These are phyloP conservation scores for Usnea hakonensis DNA, from an alignment of 495 filamentous ascomycete genomes.

Conservation along the genomic window DNA sequence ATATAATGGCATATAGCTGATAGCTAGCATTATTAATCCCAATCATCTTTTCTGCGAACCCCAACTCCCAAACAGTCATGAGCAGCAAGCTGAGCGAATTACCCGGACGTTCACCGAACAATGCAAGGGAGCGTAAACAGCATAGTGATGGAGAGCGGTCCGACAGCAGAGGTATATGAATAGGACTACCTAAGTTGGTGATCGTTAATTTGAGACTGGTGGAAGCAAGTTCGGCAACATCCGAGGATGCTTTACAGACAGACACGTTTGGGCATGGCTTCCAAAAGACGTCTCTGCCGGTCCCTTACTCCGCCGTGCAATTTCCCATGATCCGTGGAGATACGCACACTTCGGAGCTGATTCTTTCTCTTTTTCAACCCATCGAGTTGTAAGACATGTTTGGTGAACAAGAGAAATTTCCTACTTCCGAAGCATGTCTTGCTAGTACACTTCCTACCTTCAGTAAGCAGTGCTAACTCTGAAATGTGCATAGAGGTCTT, in stretches of 20 bases:
- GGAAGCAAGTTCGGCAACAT: neutral
- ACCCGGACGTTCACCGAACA: neutral
- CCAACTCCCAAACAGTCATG: neutral
- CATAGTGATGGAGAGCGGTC: neutral
- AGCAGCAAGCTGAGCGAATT: constrained; percentile 3
- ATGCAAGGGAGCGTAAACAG: neutral
- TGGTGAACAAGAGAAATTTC: too few species aligned
- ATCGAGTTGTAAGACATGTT: too few species aligned
- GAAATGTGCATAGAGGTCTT: too few species aligned
- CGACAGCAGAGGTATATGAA: neutral
- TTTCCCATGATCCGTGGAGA: constrained; percentile 9
- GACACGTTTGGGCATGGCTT: neutral
- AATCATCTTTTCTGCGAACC: neutral
- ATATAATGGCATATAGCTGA: constrained; percentile 7
- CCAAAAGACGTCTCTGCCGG: constrained; percentile 6
- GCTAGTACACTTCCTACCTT: too few species aligned
- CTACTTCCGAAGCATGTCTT: constrained; percentile 42
- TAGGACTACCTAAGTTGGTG: neutral
- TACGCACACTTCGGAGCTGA: too few species aligned
- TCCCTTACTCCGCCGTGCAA: constrained; percentile 16
- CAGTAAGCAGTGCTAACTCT: too few species aligned
- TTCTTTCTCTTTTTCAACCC: too few species aligned
- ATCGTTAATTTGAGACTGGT: neutral
- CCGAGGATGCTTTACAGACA: constrained; percentile 4
- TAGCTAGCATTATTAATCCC: neutral